Percentiles rank a stretch among this genome's conserved stretches.
Conservation (phyloP, 2,329 filamentous ascomycete species). For the Talaromyces sp. region DNA sequence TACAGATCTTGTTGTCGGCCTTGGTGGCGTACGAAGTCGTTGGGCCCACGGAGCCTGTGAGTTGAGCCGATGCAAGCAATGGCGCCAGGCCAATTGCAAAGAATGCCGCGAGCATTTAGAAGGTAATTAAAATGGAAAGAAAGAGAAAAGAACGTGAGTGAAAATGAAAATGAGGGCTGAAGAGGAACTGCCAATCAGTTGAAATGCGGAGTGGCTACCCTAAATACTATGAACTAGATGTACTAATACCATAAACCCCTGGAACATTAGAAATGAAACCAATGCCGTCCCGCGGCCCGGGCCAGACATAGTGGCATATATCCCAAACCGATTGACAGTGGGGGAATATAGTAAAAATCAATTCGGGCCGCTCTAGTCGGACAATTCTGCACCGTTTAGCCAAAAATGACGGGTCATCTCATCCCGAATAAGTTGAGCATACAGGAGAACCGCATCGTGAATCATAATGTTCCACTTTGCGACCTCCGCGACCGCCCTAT, state of each 20-base stretch:
- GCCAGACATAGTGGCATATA: background rate
- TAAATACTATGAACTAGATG: too few relatives aligned
- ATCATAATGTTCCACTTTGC: background rate
- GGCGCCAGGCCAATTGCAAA: constrained; percentile 29
- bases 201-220: too few relatives aligned
- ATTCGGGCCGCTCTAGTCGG: background rate
- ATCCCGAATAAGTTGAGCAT: background rate
- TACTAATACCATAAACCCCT: too few relatives aligned
- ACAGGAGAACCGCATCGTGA: constrained; percentile 1
- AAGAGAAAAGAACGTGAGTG: constrained; percentile 4
- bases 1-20: constrained; percentile 44
- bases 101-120: constrained; percentile 14
- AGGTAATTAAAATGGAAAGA: background rate
- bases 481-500: background rate
- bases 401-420: background rate
- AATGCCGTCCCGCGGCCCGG: too few relatives aligned
- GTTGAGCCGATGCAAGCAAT: constrained; percentile 37
- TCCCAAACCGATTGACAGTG: background rate
- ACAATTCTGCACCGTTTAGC: background rate
- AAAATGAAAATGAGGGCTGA: background rate
- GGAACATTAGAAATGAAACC: too few relatives aligned
- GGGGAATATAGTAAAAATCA: background rate
- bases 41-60: constrained; percentile 50
- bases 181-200: too few relatives aligned
- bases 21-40: constrained; percentile 48